These are phyloP conservation scores for Leucocoprinus sp. DNA, from an alignment of 768 basidiomycete genomes.

Conservation along the genomic window DNA sequence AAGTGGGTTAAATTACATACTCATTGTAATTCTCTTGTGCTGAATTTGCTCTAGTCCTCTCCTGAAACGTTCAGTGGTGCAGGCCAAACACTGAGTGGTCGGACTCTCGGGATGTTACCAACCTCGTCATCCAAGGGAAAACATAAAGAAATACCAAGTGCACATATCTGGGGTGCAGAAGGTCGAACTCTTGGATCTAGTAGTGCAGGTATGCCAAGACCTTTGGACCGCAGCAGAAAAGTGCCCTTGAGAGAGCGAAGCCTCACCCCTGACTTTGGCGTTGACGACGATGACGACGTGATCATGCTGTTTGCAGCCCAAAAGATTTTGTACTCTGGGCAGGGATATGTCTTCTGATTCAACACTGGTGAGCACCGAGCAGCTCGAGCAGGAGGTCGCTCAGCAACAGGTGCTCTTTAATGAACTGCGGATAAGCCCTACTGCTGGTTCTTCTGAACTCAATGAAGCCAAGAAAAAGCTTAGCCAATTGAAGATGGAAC, in stretches of 20 bases:
- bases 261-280: conserved; percentile 75
- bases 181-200: conserved; percentile 51
- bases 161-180: conserved; percentile 33
- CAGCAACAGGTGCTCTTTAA: conserved; percentile 51
- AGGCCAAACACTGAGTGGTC: conserved; percentile 61
- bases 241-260: conserved; percentile 41
- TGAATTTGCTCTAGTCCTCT: conserved; percentile 24
- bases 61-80: conserved; percentile 48
- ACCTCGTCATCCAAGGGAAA: conserved; percentile 38
- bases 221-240: conserved; percentile 31
- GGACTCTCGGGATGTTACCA: conserved; percentile 23
- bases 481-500: conserved; percentile 55
- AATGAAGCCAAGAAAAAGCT: conserved; percentile 64
- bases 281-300: conserved; percentile 78
- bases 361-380: conserved; percentile 7
- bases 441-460: conserved; percentile 39
- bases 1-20: conserved; percentile 16
- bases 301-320: conserved; percentile 40
- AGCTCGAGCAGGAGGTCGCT: conserved; percentile 45
- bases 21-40: conserved; percentile 5
- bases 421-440: conserved; percentile 45
- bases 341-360: neutral
- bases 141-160: conserved; percentile 38
- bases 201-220: conserved; percentile 41
- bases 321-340: neutral